phyloP scores from a whole-genome alignment of 768 basidiomycete species.

The Amyloporia xantha region DNA sequence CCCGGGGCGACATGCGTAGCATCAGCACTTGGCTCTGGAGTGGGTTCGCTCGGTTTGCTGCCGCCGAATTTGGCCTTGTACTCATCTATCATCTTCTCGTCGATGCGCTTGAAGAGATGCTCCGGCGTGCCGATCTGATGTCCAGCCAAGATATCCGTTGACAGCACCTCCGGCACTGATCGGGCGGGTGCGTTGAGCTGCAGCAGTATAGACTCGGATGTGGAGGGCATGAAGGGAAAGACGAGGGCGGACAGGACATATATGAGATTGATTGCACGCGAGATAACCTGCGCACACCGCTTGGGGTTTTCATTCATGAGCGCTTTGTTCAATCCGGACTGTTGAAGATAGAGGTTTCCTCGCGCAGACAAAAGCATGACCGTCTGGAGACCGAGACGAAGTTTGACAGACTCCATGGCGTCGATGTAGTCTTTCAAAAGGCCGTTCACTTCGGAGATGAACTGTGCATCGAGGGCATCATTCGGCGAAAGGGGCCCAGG shows the following conservation, averaged over 20 bases:
- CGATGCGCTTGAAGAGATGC: conserved; percentile 91
- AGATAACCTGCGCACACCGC: conserved; percentile 86
- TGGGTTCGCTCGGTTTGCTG: conserved; percentile 32
- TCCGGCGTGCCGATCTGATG: conserved; percentile 82
- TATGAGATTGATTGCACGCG: conserved; percentile 88
- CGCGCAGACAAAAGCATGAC: conserved; percentile 86
- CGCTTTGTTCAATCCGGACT: conserved; percentile 85
- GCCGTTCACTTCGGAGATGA: conserved; percentile 72
- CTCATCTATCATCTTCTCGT: conserved; percentile 79
- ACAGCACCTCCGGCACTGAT: conserved; percentile 62
- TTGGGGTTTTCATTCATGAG: conserved; percentile 74
- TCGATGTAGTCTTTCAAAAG: conserved; percentile 75
- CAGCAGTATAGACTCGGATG: conserved; percentile 67
- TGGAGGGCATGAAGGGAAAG: conserved; percentile 96
- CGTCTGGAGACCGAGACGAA: conserved; percentile 80
- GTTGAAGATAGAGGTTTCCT: conserved; percentile 93
- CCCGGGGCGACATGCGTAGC: conserved; percentile 39
- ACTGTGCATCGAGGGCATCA: conserved; percentile 62
- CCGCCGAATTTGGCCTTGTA: conserved; percentile 84
- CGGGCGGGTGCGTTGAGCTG: conserved; percentile 91
- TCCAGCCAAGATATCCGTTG: conserved; percentile 79
- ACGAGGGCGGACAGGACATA: conserved; percentile 80
- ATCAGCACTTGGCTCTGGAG: conserved; percentile 31
- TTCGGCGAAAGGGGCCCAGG: conserved; percentile 66
- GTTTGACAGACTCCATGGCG: conserved; percentile 87